Base-by-base conservation (phyloP, 306 rosid genomes). In the Citrullus colocynthis region DNA sequence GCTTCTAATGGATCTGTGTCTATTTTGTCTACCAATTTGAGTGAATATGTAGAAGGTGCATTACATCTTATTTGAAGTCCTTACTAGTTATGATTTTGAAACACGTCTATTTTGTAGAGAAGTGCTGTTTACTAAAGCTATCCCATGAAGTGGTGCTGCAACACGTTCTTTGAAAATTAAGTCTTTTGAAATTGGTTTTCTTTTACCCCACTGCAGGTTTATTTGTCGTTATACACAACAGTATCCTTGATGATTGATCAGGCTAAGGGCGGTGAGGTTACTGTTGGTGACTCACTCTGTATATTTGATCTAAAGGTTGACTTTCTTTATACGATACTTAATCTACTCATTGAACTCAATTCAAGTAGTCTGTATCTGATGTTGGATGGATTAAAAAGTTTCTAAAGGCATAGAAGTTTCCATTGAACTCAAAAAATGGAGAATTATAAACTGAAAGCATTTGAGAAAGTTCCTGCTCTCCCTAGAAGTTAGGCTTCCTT, bases 181-280 rank as follows among this genome's bases (percentile, higher is more conserved):
- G 10, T 21, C 54, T 44, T 69, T 13, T 44, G 36, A 41, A 69
- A 42, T 51, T 41, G 51, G 55, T 70, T 69, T 41, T 67, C 12
- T 48, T 71, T 45, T 14, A 70, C 75, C 75, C 58, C 65, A 20
- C 5, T 82, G 83, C 95, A 92, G 98, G 96, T 94, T 21, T 92
- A 94, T 86, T 80, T 94, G 86, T 92, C 96, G 59, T 85, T 94
- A 70, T 92, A 92, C 88, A 87, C 97, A 36, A 89, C 91, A 32
- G 85, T 88, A 81, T 89, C 86, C 37, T 85, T 91, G 45, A 92
- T 94, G 97, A 90, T 87, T 48, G 90, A 80, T 84, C 98, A 92
- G 83, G 89, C 91, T 57, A 76, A 84, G 69, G 80, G 85, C 52
- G 91, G 87, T 69, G 70, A 90, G 42, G 80, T 81, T 85, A 89